Conservation (phyloP, 2,329 filamentous ascomycete species). For the Cladosporium sp. region DNA sequence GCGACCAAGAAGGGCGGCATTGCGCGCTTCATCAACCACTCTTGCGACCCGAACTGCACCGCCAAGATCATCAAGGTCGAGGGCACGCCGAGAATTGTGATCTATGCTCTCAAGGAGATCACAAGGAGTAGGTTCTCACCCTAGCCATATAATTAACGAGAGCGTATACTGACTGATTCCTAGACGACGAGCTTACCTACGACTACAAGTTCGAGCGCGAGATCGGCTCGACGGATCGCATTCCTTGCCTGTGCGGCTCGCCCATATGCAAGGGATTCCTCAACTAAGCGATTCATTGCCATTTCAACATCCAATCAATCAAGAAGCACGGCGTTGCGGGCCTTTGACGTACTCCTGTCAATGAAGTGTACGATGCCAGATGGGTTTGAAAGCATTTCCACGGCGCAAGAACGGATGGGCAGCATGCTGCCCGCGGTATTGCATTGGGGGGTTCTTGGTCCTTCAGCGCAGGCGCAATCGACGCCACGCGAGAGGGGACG, state of each 20-base stretch:
- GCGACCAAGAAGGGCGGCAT: constrained; percentile 98
- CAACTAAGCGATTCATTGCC: constrained; percentile 53
- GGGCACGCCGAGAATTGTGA: constrained; percentile 96
- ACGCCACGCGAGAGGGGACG: not conserved
- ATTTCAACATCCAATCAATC: not conserved
- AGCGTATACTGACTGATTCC: constrained; percentile 1
- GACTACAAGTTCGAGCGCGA: constrained; percentile 99
- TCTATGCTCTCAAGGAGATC: constrained; percentile 95
- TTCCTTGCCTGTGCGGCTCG: constrained; percentile 94
- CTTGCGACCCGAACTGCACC: constrained; percentile 96
- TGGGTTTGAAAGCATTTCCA: not conserved
- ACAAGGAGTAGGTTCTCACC: constrained; percentile 66
- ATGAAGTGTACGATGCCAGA: too few species aligned
- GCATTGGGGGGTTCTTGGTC: too few species aligned
- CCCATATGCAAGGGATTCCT: constrained; percentile 97
- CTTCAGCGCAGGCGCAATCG: too few species aligned
- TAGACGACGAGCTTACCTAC: constrained; percentile 98
- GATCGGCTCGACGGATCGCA: constrained; percentile 87
- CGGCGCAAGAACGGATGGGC: not conserved
- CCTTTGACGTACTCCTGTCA: too few species aligned
- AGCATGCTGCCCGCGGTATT: too few species aligned
- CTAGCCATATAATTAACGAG: too few species aligned
- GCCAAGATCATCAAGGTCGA: constrained; percentile 99
- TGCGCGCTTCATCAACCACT: constrained; percentile 97
- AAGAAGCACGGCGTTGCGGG: not conserved